Conservation (phyloP, 2,329 filamentous ascomycete genomes). For the Dactylellina parvicollis region DNA sequence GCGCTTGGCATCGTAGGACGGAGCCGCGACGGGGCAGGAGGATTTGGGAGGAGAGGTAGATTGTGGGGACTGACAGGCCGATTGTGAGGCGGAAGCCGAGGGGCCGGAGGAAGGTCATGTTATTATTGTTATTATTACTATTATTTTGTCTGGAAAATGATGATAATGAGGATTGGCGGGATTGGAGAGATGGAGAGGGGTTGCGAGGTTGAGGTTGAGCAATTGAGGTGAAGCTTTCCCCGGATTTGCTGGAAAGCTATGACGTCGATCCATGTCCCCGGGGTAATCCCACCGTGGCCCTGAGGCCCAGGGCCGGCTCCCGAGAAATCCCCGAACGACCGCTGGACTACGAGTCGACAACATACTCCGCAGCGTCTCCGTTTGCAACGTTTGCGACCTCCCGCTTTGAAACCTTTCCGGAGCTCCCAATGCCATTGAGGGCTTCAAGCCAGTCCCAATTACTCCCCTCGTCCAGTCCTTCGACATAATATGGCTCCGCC, state of each 20-base stretch:
- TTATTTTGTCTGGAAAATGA: background rate
- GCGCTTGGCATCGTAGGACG: slow-evolving; percentile 37
- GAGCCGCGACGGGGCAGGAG: slow-evolving; percentile 20
- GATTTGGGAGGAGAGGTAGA: slow-evolving; percentile 48
- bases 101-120: slow-evolving; percentile 44
- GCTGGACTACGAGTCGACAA: too few relatives aligned
- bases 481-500: too few relatives aligned
- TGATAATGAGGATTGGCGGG: background rate
- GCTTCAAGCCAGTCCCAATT: too few relatives aligned
- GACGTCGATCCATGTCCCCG: background rate
- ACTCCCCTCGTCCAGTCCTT: background rate
- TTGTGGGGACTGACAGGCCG: slow-evolving; percentile 31
- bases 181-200: background rate
- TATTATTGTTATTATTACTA: background rate
- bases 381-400: too few relatives aligned
- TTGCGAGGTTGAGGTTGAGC: background rate
- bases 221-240: background rate
- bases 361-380: too few relatives aligned
- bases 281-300: background rate
- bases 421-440: too few relatives aligned
- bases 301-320: background rate
- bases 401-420: too few relatives aligned
- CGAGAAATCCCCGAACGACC: too few relatives aligned
- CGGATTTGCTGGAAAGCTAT: background rate
- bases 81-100: slow-evolving; percentile 43